These are phyloP conservation scores for Elaeagnus macrophylla DNA, from an alignment of 306 rosid species.

Conservation along the genomic window DNA sequence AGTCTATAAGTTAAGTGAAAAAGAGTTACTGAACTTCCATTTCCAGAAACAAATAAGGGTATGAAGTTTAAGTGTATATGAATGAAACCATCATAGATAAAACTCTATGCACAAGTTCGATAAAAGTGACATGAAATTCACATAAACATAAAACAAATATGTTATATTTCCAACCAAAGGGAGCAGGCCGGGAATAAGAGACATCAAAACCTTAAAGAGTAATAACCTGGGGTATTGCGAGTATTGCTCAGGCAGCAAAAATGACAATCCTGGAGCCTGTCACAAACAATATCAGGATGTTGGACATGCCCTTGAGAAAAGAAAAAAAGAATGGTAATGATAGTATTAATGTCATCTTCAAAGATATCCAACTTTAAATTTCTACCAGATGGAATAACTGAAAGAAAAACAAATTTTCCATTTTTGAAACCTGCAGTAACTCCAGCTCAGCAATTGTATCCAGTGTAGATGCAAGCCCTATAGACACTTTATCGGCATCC, in stretches of 20 bases:
- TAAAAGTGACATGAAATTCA: no score
- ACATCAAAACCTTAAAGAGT: background rate
- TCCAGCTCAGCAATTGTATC: constrained; percentile 83
- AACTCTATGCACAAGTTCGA: no score
- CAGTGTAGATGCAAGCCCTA: constrained; percentile 63
- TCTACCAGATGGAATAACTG: background rate
- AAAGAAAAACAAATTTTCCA: background rate
- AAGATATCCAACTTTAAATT: no score
- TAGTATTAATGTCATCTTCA: no score
- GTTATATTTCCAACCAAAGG: background rate
- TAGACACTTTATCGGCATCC: constrained; percentile 78
- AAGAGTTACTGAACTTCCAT: constrained; percentile 23
- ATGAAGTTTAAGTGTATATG: no score
- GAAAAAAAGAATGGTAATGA: no score
- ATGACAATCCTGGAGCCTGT: constrained; percentile 95
- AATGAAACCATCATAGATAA: no score
- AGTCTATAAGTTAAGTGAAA: constrained; percentile 42
- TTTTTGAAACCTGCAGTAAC: constrained; percentile 57
- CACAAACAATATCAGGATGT: constrained; percentile 24
- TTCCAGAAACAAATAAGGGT: background rate
- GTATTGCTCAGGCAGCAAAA: constrained; percentile 70
- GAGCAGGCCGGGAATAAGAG: background rate
- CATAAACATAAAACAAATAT: no score
- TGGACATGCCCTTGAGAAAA: background rate
- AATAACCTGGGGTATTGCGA: constrained; percentile 71